phyloP scores from a whole-genome alignment of 441 rosid species.

The Adansonia grandidieri region DNA sequence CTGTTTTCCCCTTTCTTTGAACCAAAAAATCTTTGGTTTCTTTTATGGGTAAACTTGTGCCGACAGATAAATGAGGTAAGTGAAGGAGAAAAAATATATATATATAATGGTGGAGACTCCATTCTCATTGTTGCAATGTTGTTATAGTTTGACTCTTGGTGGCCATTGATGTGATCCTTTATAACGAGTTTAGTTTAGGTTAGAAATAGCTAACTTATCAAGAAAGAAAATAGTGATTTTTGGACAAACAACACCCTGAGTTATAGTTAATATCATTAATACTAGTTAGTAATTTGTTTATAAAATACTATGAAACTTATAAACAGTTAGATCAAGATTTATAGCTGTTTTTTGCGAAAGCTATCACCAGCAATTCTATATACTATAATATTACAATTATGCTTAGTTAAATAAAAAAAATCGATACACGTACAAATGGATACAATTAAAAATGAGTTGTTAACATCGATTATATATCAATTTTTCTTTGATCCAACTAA shows the following conservation, averaged over 20 bases:
- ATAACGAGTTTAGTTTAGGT: constrained; percentile 44
- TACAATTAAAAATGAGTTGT: too few relatives aligned
- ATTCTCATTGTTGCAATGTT: constrained; percentile 2
- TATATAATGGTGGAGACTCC: too few relatives aligned
- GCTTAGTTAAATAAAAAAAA: too few relatives aligned
- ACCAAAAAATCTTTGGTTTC: constrained; percentile 25
- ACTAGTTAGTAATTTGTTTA: not conserved
- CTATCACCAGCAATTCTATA: too few relatives aligned
- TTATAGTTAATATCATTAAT: not conserved
- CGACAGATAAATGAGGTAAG: constrained; percentile 42
- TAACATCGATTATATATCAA: too few relatives aligned
- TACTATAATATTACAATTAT: too few relatives aligned
- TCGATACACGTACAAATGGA: too few relatives aligned
- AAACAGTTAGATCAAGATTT: not conserved
- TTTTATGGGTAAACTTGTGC: constrained; percentile 35
- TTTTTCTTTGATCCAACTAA: too few relatives aligned
- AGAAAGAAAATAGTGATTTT: constrained; percentile 22
- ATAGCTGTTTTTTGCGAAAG: not conserved
- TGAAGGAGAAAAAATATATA: constrained; percentile 7
- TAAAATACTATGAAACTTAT: too few relatives aligned
- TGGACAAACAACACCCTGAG: constrained; percentile 16
- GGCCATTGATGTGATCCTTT: constrained; percentile 39
- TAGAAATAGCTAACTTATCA: constrained; percentile 33
- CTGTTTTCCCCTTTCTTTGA: not conserved
- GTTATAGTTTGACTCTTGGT: constrained; percentile 39